Evolutionary conservation across 345 rosid species (phyloP).

Genomic region (Populus pruinosa): DNA sequence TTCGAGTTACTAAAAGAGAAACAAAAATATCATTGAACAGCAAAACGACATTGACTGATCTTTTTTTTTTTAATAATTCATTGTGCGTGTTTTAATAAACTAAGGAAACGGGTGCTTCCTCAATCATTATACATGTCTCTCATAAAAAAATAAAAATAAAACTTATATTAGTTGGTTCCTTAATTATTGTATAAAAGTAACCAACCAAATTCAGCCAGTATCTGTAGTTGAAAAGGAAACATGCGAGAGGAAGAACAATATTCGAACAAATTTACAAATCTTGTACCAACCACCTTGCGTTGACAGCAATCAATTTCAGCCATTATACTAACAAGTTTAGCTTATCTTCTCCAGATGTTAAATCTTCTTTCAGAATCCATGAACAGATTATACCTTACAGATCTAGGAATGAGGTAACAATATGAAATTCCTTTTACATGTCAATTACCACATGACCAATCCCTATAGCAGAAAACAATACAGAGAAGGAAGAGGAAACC

Average conservation of each 20-base stretch:
- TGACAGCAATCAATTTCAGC: background rate
- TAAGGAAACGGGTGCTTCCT: no score
- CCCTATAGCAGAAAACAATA: background rate
- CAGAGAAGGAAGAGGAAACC: slow-evolving; percentile 29
- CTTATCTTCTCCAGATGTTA: background rate
- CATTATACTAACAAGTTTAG: background rate
- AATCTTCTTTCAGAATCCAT: slow-evolving; percentile 1
- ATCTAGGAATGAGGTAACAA: background rate
- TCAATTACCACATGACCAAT: background rate
- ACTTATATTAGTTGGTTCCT: no score
- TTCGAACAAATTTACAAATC: background rate
- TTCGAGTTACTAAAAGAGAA: background rate
- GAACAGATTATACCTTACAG: background rate
- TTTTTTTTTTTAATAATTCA: no score
- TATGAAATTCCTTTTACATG: background rate
- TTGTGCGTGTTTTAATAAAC: no score
- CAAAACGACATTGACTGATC: no score
- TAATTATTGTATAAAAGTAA: no score
- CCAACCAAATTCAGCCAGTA: background rate
- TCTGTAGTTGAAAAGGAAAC: background rate
- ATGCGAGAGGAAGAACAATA: background rate
- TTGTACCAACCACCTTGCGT: background rate
- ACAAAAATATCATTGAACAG: no score
- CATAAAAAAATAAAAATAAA: no score
- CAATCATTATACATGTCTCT: no score